phyloP scores from a whole-genome alignment of 164 flowering plant genomes.

The Chloranthus sessilifolius region DNA sequence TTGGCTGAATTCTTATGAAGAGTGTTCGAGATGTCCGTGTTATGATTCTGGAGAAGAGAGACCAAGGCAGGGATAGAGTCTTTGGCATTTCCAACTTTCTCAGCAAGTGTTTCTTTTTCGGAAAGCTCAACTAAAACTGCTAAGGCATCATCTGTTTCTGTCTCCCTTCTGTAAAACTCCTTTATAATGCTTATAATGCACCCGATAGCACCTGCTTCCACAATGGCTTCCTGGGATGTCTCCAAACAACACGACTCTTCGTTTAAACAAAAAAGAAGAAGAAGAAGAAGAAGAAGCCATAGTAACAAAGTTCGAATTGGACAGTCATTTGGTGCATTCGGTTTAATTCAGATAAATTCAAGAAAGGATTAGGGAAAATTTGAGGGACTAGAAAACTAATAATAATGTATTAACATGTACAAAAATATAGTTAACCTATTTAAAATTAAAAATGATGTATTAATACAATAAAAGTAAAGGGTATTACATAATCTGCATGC shows the following conservation, averaged over 20 bases:
- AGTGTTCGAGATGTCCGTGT: slow-evolving; percentile 9
- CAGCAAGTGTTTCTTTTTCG: slow-evolving; percentile 5
- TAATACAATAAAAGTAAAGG: too few species aligned
- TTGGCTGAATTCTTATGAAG: too few species aligned
- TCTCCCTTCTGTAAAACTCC: slow-evolving; percentile 14
- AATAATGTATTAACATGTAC: too few species aligned
- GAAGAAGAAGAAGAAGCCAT: too few species aligned
- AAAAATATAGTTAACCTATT: too few species aligned
- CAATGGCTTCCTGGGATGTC: slow-evolving; percentile 16
- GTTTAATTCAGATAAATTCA: too few species aligned
- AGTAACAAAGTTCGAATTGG: not conserved
- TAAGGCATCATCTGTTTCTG: slow-evolving; percentile 12
- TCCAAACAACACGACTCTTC: not conserved
- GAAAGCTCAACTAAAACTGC: slow-evolving; percentile 16
- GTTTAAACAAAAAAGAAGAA: not conserved
- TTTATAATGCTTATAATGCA: slow-evolving; percentile 10
- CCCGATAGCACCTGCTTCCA: slow-evolving; percentile 14
- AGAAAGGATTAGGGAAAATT: too few species aligned
- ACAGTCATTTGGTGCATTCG: too few species aligned
- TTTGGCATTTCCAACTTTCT: slow-evolving; percentile 19
- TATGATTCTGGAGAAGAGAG: slow-evolving; percentile 14
- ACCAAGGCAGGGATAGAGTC: slow-evolving; percentile 18
- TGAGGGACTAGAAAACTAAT: too few species aligned
- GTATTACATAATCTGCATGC: too few species aligned
- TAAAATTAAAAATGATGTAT: too few species aligned